Percentiles rank a stretch among this genome's conserved stretches.
Evolutionary conservation across 805 yeast genomes (phyloP).

Genomic region (Yamadazyma kitorensis): DNA sequence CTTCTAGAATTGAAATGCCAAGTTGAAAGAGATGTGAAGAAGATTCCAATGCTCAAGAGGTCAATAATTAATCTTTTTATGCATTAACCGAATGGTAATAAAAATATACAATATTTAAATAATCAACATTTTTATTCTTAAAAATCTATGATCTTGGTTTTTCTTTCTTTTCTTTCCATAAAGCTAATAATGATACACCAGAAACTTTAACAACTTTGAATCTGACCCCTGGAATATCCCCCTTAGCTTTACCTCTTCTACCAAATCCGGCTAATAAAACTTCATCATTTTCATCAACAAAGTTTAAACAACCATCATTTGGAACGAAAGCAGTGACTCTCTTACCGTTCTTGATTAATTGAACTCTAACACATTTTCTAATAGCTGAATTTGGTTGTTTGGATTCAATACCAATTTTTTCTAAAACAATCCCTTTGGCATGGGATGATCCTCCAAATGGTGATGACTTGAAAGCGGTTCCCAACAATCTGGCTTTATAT

Average conservation of each 20-base stretch:
- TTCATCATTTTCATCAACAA: conserved; percentile 99
- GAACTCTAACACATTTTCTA: conserved; percentile 99
- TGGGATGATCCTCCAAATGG: conserved; percentile 99
- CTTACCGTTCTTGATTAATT: conserved; percentile 99
- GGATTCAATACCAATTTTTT: conserved; percentile 99
- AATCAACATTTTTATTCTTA: too few relatives aligned
- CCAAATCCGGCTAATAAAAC: conserved; percentile 99
- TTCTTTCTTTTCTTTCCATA: conserved; percentile 99
- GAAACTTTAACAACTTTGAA: conserved; percentile 99
- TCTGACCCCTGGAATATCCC: conserved; percentile 99
- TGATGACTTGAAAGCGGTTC: conserved; percentile 99
- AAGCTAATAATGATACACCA: conserved; percentile 99
- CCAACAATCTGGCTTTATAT: conserved; percentile 98
- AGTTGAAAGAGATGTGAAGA: too few relatives aligned
- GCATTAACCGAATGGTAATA: conserved; percentile 15
- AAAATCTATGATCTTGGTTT: conserved; percentile 94
- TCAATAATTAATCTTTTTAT: conserved; percentile 9
- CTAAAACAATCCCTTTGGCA: conserved; percentile 99
- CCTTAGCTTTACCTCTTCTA: conserved; percentile 99
- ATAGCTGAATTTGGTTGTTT: conserved; percentile 99
- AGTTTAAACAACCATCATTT: conserved; percentile 99
- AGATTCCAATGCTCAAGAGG: background rate
- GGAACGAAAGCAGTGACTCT: conserved; percentile 99
- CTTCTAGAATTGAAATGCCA: too few relatives aligned
- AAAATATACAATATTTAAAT: conserved; percentile 15